Conservation (phyloP, 2,329 filamentous ascomycete genomes). For the Fusarium sp. region DNA sequence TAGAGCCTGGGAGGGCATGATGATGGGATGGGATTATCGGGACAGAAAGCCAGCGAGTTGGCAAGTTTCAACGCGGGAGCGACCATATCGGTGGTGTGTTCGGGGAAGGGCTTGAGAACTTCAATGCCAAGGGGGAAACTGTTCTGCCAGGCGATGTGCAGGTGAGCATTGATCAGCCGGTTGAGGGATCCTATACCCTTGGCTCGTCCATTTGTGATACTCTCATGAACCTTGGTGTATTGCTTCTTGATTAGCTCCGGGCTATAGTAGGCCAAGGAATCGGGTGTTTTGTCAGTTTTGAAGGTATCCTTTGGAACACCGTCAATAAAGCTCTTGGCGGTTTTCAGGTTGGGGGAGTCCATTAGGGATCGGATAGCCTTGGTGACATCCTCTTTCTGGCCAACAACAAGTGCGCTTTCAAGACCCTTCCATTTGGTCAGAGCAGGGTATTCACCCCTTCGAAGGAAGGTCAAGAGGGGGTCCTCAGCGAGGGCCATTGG, state of each 20-base stretch:
- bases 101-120: conserved; percentile 83
- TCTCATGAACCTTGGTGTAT: conserved; percentile 78
- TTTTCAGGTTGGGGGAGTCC: conserved; percentile 65
- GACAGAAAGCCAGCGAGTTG: conserved; percentile 81
- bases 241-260: conserved; percentile 72
- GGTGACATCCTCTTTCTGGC: conserved; percentile 75
- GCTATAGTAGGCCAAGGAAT: conserved; percentile 85
- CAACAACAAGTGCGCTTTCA: conserved; percentile 80
- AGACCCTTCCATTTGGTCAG: conserved; percentile 83
- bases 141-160: conserved; percentile 89
- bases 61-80: conserved; percentile 81
- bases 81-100: conserved; percentile 82
- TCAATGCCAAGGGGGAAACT: conserved; percentile 83
- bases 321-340: conserved; percentile 75
- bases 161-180: conserved; percentile 84
- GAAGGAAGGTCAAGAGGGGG: conserved; percentile 78
- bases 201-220: conserved; percentile 69
- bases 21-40: conserved; percentile 78
- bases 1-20: conserved; percentile 88
- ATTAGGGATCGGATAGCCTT: conserved; percentile 75
- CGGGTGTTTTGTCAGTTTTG: conserved; percentile 74
- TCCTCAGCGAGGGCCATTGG: conserved; percentile 88
- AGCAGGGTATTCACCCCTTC: conserved; percentile 81
- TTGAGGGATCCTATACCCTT: conserved; percentile 78
- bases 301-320: conserved; percentile 74